A percentile compares a stretch with the other conserved stretches of the same genome.
phyloP scores from a whole-genome alignment of 2,329 filamentous ascomycete species.

The Curvularia eragrostidis region DNA sequence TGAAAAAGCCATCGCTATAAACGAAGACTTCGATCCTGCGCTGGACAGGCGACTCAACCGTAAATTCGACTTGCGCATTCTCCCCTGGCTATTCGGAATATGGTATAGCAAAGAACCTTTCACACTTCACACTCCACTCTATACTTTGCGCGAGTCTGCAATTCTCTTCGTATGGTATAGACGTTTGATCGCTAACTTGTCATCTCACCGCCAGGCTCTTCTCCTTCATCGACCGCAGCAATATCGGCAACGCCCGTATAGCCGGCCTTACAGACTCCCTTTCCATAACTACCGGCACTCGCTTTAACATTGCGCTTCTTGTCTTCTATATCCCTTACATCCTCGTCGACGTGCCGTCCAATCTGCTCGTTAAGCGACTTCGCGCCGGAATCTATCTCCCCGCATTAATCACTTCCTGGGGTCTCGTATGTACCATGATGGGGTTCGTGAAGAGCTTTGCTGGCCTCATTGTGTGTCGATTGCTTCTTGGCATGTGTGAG shows the following conservation, averaged over 20 bases:
- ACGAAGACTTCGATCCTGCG: constrained; percentile 5
- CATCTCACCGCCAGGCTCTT: constrained; percentile 40
- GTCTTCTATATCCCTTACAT: constrained; percentile 57
- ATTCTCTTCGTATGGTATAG: no score
- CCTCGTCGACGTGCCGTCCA: constrained; percentile 51
- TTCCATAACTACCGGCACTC: constrained; percentile 47
- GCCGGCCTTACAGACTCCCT: constrained; percentile 52
- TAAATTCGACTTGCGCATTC: constrained; percentile 53
- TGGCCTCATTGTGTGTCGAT: constrained; percentile 50
- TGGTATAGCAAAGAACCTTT: constrained; percentile 33
- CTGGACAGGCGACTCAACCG: constrained; percentile 49
- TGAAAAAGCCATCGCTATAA: constrained; percentile 5
- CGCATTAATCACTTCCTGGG: constrained; percentile 50
- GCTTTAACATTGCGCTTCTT: constrained; percentile 53
- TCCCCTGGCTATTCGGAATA: constrained; percentile 56
- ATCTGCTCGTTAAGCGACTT: constrained; percentile 52
- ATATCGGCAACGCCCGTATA: constrained; percentile 54
- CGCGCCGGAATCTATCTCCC: constrained; percentile 53
- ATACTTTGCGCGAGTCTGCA: not conserved
- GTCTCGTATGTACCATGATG: constrained; percentile 50
- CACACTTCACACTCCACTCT: not conserved
- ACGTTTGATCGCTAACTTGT: not conserved
- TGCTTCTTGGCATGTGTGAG: constrained; percentile 53
- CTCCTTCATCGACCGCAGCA: constrained; percentile 56
- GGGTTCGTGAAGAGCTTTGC: constrained; percentile 52